A percentile compares a stretch with the other conserved stretches of the same genome.
These are phyloP conservation scores for Aspergillus costaricaensis DNA, from an alignment of 2,329 filamentous ascomycete species.

Conservation along the genomic window DNA sequence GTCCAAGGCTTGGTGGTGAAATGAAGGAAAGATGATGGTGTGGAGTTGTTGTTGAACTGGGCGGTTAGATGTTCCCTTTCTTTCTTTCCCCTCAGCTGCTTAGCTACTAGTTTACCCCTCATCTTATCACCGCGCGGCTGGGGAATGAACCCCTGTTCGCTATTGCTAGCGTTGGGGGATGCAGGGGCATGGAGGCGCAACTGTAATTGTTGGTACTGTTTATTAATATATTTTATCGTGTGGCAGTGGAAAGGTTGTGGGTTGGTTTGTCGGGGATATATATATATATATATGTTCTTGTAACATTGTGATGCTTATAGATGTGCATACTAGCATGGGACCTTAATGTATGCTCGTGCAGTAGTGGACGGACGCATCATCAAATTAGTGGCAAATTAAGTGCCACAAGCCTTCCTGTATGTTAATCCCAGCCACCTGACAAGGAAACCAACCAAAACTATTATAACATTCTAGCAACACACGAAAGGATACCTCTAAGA, in stretches of 20 bases:
- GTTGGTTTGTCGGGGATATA: not conserved
- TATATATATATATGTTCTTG: too few relatives aligned
- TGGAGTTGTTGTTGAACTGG: not conserved
- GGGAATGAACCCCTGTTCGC: not conserved
- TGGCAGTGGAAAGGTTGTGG: not conserved
- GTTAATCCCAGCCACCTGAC: too few relatives aligned
- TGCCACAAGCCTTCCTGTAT: too few relatives aligned
- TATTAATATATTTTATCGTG: slow-evolving; percentile 18
- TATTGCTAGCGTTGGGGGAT: not conserved
- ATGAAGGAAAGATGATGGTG: not conserved
- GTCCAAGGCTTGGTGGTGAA: not conserved
- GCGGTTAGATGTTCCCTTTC: not conserved
- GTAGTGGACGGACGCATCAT: too few relatives aligned
- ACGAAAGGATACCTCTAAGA: not conserved
- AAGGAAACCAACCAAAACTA: too few relatives aligned
- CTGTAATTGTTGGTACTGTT: slow-evolving; percentile 24
- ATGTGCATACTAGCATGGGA: too few relatives aligned
- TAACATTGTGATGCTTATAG: too few relatives aligned
- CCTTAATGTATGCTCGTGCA: too few relatives aligned
- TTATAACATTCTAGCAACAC: not conserved
- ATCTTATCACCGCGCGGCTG: not conserved
- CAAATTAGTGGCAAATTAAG: too few relatives aligned
- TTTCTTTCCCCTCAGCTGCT: not conserved
- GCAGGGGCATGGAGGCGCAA: not conserved
- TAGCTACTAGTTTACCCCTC: not conserved